These are phyloP conservation scores for Xylaria sp. DNA, from an alignment of 2,329 filamentous ascomycete species.

Conservation along the genomic window DNA sequence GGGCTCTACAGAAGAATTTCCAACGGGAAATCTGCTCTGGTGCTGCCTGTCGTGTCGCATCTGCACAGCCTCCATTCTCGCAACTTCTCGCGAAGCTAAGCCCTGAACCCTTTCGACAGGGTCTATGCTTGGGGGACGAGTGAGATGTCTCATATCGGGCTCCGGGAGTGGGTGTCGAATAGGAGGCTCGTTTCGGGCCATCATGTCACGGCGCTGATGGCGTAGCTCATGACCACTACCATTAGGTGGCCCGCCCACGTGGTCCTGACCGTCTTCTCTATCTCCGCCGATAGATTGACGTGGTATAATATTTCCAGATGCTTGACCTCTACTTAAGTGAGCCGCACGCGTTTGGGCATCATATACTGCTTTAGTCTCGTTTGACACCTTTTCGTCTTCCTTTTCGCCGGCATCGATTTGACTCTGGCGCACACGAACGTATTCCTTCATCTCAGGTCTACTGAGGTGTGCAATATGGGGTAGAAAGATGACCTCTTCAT, in stretches of 20 bases:
- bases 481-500: constrained; percentile 69
- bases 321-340: constrained; percentile 42
- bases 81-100: constrained; percentile 63
- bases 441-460: constrained; percentile 70
- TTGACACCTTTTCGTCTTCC: constrained; percentile 57
- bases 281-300: constrained; percentile 32
- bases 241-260: constrained; percentile 25
- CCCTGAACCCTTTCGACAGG: constrained; percentile 59
- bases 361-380: constrained; percentile 62
- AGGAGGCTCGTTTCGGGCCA: constrained; percentile 43
- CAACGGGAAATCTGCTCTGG: constrained; percentile 52
- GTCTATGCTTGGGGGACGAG: constrained; percentile 48
- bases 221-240: constrained; percentile 51
- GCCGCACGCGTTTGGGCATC: constrained; percentile 60
- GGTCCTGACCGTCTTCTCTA: constrained; percentile 38
- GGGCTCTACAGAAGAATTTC: constrained; percentile 17
- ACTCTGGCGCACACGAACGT: constrained; percentile 68
- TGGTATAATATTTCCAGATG: constrained; percentile 21
- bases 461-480: constrained; percentile 62
- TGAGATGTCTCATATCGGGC: constrained; percentile 50
- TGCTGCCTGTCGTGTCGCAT: constrained; percentile 61
- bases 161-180: constrained; percentile 50
- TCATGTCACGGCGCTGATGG: constrained; percentile 54
- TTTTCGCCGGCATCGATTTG: constrained; percentile 66
- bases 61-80: constrained; percentile 62